Evolutionary conservation across 139 green algal genomes (phyloP).

Genomic region (Chlamydomonas incerta): DNA sequence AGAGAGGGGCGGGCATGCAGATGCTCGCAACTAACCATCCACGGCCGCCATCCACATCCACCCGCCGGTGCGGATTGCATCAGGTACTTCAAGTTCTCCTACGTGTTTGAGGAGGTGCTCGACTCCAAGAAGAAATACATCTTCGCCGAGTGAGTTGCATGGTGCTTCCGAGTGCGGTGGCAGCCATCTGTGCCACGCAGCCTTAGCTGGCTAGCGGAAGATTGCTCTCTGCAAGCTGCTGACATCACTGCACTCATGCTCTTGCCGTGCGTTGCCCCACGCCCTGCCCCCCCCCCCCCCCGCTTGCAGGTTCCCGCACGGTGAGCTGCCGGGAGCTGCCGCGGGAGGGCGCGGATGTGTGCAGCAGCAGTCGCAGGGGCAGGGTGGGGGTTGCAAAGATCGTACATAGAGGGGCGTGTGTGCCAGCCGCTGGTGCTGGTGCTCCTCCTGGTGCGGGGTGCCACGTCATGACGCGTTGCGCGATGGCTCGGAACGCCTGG

Average conservation of each 20-base stretch:
- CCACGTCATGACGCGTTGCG: background rate
- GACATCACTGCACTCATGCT: background rate
- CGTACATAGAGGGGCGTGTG: too few relatives aligned
- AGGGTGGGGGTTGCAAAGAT: too few relatives aligned
- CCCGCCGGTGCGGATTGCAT: background rate
- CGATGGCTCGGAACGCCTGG: background rate
- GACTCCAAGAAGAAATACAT: constrained; percentile 58
- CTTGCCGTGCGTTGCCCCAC: too few relatives aligned
- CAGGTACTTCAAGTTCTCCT: constrained; percentile 47
- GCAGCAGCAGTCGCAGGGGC: too few relatives aligned
- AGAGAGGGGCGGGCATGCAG: too few relatives aligned
- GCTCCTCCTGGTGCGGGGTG: too few relatives aligned
- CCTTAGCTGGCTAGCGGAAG: background rate
- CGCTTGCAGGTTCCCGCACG: background rate
- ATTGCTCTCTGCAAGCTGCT: background rate
- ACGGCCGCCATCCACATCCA: background rate
- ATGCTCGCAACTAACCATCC: background rate
- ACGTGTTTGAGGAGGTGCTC: constrained; percentile 52
- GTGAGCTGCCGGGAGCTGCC: background rate
- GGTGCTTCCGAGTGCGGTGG: background rate
- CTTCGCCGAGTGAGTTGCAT: constrained; percentile 46
- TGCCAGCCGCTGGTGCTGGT: too few relatives aligned
- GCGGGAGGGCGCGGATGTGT: background rate
- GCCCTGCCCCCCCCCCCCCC: background rate
- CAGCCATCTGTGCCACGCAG: background rate